Conservation (phyloP, 306 rosid species). For the Vigna mungo region DNA sequence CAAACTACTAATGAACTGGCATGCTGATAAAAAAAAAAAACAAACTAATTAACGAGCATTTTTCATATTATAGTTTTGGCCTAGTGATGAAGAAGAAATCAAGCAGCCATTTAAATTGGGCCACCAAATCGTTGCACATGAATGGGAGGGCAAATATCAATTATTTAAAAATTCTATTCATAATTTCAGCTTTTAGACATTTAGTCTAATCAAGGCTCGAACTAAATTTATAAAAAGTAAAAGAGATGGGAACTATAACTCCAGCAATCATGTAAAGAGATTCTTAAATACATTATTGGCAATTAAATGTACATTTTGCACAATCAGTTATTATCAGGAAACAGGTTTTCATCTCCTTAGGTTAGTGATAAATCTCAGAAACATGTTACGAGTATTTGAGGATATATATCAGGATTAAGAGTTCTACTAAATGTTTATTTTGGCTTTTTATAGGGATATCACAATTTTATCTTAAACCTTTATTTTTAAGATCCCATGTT, state of each 20-base stretch:
- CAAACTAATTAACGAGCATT: background rate
- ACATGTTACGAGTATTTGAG: background rate
- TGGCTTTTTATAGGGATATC: background rate
- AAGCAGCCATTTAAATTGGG: slow-evolving; percentile 4
- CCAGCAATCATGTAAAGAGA: background rate
- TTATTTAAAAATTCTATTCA: background rate
- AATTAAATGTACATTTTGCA: background rate
- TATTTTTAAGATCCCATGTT: too few species aligned
- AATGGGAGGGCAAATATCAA: background rate
- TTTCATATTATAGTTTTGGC: background rate
- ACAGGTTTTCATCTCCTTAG: background rate
- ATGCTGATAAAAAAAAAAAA: background rate
- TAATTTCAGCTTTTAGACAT: background rate
- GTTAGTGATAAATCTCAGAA: background rate
- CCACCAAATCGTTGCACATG: background rate
- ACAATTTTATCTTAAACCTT: background rate
- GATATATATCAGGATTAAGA: background rate
- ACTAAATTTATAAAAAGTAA: background rate
- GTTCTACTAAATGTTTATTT: background rate
- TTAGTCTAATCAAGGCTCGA: slow-evolving; percentile 10
- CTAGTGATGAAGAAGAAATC: background rate
- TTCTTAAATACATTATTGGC: background rate
- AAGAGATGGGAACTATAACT: background rate
- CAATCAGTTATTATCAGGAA: background rate
- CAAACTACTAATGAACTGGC: background rate